Evolutionary conservation across 768 basidiomycete genomes (phyloP).

Genomic region (Daedaleopsis nitida): DNA sequence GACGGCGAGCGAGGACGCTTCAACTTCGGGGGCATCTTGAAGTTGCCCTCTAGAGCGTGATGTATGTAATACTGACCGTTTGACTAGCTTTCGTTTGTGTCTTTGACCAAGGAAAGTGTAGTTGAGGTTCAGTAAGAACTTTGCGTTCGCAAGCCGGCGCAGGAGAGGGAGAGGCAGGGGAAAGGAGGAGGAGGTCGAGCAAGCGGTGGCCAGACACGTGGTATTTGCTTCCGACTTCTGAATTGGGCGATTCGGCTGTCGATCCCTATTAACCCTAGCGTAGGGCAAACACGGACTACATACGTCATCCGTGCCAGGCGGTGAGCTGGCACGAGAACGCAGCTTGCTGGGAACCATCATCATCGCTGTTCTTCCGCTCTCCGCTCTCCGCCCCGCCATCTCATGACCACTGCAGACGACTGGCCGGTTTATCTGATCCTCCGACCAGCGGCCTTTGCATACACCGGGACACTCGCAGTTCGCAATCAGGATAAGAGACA

Average conservation of each 20-base stretch:
- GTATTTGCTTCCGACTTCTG: slow-evolving; percentile 14
- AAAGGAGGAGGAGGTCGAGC: not conserved
- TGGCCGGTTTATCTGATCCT: not conserved
- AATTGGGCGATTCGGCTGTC: not conserved
- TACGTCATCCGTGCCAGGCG: slow-evolving; percentile 1
- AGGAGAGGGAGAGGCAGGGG: not conserved
- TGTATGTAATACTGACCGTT: not conserved
- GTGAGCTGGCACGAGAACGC: not conserved
- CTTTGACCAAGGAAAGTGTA: not conserved
- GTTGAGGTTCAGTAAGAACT: not conserved
- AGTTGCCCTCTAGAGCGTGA: not conserved
- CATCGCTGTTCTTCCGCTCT: not conserved
- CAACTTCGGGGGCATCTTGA: slow-evolving; percentile 17
- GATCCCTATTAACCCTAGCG: not conserved
- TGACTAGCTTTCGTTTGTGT: no score
- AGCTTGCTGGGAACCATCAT: not conserved
- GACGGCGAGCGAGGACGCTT: slow-evolving; percentile 20
- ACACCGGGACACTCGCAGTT: no score
- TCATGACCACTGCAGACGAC: not conserved
- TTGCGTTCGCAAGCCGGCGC: not conserved
- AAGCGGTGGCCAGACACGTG: slow-evolving; percentile 5
- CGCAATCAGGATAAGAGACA: not conserved
- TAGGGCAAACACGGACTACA: not conserved
- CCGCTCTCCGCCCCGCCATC: no score
- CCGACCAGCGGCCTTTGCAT: not conserved